Conservation (phyloP, 2,329 filamentous ascomycete species). For the Trichophyton rubrum region DNA sequence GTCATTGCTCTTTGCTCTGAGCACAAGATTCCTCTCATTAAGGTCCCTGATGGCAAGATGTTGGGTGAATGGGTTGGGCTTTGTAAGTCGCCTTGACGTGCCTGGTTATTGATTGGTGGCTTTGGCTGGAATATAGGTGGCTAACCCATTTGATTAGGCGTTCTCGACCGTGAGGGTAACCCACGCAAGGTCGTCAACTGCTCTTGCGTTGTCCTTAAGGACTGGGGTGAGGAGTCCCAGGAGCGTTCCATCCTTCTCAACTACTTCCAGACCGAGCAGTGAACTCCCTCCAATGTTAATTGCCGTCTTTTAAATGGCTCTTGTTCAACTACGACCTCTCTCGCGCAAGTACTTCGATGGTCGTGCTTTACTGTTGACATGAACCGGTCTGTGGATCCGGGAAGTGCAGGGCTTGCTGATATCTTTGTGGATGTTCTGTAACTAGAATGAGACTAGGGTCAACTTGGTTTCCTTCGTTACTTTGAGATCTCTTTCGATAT, state of each 20-base stretch:
- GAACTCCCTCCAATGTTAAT: constrained; percentile 16
- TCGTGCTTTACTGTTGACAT: neutral
- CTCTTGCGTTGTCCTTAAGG: constrained; percentile 98
- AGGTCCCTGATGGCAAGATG: constrained; percentile 99
- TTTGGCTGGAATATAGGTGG: neutral
- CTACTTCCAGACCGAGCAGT: constrained; percentile 89
- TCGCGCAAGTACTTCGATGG: neutral
- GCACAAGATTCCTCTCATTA: constrained; percentile 99
- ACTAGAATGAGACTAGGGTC: neutral
- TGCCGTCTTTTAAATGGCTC: neutral
- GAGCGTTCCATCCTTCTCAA: constrained; percentile 98
- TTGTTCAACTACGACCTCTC: neutral
- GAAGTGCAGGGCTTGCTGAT: neutral
- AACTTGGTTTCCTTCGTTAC: neutral
- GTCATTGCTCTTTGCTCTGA: constrained; percentile 97
- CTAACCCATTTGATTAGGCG: constrained; percentile 46
- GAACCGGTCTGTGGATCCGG: neutral
- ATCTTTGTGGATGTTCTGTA: neutral
- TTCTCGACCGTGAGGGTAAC: constrained; percentile 98
- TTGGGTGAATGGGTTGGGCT: constrained; percentile 99
- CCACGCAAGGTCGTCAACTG: constrained; percentile 99
- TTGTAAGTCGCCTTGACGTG: constrained; percentile 55
- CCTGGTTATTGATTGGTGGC: constrained; percentile 5
- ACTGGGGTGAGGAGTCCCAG: constrained; percentile 99
- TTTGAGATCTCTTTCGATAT: neutral